phyloP scores from a whole-genome alignment of 1,284 basidiomycete genomes.

The Apiotrichum gracile region DNA sequence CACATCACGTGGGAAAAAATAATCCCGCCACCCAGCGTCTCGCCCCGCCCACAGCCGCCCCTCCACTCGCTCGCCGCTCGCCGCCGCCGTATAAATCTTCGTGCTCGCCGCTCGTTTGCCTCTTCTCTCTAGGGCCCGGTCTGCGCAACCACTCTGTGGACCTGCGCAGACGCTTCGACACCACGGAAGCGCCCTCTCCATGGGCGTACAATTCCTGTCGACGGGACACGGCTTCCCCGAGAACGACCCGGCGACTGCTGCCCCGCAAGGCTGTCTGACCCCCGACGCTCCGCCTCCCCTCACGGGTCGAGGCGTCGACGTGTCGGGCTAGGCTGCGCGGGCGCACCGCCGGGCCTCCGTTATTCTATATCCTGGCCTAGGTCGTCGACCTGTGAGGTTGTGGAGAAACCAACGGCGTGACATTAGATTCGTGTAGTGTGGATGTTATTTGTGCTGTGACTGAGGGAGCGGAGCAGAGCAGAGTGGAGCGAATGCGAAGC shows the following conservation, averaged over 20 bases:
- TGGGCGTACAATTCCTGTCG: slow-evolving; percentile 22
- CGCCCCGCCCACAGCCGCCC: neutral
- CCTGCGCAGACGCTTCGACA: slow-evolving; percentile 10
- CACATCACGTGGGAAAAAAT: too few species aligned
- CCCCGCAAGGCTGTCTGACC: neutral
- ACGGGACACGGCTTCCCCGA: slow-evolving; percentile 26
- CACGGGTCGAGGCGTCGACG: slow-evolving; percentile 8
- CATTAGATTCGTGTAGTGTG: slow-evolving; percentile 1
- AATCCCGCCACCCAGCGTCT: neutral
- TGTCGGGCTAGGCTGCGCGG: slow-evolving; percentile 6
- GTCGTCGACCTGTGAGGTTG: slow-evolving; percentile 24
- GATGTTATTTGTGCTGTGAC: neutral
- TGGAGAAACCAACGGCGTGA: slow-evolving; percentile 27
- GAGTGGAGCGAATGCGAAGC: too few species aligned
- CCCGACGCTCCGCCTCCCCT: slow-evolving; percentile 9
- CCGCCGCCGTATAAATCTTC: slow-evolving; percentile 4
- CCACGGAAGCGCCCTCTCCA: slow-evolving; percentile 11
- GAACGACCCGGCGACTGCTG: slow-evolving; percentile 1
- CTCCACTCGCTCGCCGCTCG: too few species aligned
- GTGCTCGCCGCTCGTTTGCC: neutral
- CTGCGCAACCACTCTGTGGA: slow-evolving; percentile 1
- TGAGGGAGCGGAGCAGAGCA: too few species aligned
- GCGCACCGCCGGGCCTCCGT: slow-evolving; percentile 10
- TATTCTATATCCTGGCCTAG: slow-evolving; percentile 29
- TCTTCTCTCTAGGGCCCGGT: slow-evolving; percentile 20